Evolutionary conservation across 1,284 basidiomycete genomes (phyloP).

Genomic region (Boletus semigastroideus): DNA sequence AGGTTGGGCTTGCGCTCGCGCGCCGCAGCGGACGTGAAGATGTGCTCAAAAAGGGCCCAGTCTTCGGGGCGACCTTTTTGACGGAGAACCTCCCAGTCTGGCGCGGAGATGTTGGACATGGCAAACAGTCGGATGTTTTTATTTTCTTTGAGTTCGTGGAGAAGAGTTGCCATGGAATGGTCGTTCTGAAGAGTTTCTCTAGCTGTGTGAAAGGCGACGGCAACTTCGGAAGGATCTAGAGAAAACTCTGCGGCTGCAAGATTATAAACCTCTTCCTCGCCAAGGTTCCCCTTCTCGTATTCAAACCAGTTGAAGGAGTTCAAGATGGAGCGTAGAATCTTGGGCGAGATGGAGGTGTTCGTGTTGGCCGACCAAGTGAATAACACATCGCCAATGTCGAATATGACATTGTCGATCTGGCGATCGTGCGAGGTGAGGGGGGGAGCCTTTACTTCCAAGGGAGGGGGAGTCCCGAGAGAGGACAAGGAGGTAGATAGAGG

Average conservation of each 20-base stretch:
- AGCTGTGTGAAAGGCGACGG: slow-evolving; percentile 9
- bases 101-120: slow-evolving; percentile 26
- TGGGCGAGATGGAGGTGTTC: slow-evolving; percentile 14
- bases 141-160: slow-evolving; percentile 15
- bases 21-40: slow-evolving; percentile 22
- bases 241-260: slow-evolving; percentile 17
- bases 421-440: slow-evolving; percentile 6
- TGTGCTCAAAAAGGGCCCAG: slow-evolving; percentile 25
- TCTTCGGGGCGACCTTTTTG: slow-evolving; percentile 12
- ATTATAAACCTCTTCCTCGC: slow-evolving; percentile 14
- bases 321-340: slow-evolving; percentile 13
- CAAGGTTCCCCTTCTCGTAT: slow-evolving; percentile 24
- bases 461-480: slow-evolving; percentile 4
- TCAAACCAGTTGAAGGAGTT: slow-evolving; percentile 24
- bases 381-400: slow-evolving; percentile 25
- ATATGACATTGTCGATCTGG: slow-evolving; percentile 23
- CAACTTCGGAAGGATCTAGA: slow-evolving; percentile 14
- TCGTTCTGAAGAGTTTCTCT: slow-evolving; percentile 13
- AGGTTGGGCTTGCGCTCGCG: slow-evolving; percentile 26
- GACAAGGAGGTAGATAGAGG: not conserved
- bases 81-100: slow-evolving; percentile 23
- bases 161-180: slow-evolving; percentile 15
- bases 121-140: slow-evolving; percentile 15
- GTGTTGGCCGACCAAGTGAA: slow-evolving; percentile 26
- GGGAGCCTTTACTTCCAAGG: not conserved